Conservation (phyloP, 2,329 filamentous ascomycete genomes). For the Fonsecaea pedrosoi region DNA sequence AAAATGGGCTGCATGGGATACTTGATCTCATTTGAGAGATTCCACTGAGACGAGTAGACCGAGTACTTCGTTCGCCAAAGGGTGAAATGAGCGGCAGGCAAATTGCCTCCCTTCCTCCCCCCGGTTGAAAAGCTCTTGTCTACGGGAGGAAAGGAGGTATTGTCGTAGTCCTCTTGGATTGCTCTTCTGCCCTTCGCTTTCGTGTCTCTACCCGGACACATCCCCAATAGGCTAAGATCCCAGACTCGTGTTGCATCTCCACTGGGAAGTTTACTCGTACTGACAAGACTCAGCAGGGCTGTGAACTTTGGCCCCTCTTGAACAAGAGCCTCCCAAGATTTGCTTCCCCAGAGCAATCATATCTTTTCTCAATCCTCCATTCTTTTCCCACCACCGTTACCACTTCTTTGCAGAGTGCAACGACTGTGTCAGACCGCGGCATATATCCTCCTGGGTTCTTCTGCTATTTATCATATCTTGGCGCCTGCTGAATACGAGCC, state of each 20-base stretch:
- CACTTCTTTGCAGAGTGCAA: neutral
- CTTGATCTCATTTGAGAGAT: neutral
- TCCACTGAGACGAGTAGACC: neutral
- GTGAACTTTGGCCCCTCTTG: conserved; percentile 12
- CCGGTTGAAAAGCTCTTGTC: neutral
- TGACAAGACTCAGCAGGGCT: conserved; percentile 6
- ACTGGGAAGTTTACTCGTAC: neutral
- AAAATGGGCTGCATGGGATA: conserved; percentile 17
- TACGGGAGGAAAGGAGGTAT: neutral
- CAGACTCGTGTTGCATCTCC: conserved; percentile 8
- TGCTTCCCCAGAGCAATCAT: conserved; percentile 20
- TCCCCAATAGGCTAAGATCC: conserved; percentile 6
- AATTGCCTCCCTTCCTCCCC: conserved; percentile 3
- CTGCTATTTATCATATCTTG: conserved; percentile 26
- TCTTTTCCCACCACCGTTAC: conserved; percentile 9
- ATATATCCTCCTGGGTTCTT: neutral
- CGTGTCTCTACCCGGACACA: neutral
- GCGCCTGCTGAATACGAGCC: conserved; percentile 8
- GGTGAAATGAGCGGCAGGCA: conserved; percentile 15
- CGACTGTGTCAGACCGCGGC: conserved; percentile 2
- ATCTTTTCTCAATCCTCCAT: conserved; percentile 23
- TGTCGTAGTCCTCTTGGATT: neutral
- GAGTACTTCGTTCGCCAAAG: neutral
- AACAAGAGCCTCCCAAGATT: conserved; percentile 27
- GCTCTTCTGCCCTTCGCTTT: neutral